Conservation (phyloP, 805 yeast species). For the Kodamaea nitidulidarum region DNA sequence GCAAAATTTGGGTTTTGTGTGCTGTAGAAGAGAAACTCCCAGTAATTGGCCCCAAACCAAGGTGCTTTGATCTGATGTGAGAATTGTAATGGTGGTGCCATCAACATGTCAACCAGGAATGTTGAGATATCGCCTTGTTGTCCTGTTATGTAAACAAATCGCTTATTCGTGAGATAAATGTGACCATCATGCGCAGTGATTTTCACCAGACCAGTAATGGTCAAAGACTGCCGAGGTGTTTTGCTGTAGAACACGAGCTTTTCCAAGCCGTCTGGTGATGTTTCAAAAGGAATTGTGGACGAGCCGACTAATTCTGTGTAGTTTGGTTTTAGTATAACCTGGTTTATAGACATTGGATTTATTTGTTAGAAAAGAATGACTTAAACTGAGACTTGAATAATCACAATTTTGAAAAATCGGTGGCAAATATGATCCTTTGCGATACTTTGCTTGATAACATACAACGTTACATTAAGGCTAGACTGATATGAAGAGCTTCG, state of each 20-base stretch:
- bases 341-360: constrained; percentile 25
- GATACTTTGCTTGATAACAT: no score
- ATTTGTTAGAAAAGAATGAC: neutral
- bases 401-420: no score
- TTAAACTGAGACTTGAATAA: neutral
- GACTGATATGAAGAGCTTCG: no score
- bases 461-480: no score
- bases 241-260: constrained; percentile 12
- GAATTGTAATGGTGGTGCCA: constrained; percentile 27
- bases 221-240: constrained; percentile 27
- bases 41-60: constrained; percentile 53
- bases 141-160: constrained; percentile 38
- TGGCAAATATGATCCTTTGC: no score
- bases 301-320: constrained; percentile 9
- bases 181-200: constrained; percentile 37
- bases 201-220: constrained; percentile 17
- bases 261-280: constrained; percentile 19
- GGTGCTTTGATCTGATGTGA: constrained; percentile 43
- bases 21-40: constrained; percentile 40
- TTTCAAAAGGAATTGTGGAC: constrained; percentile 17
- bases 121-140: constrained; percentile 41
- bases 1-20: constrained; percentile 29
- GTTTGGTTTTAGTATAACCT: constrained; percentile 16
- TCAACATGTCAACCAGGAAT: constrained; percentile 33
- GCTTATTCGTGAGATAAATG: constrained; percentile 37